A percentile compares a stretch with the other conserved stretches of the same genome.
Evolutionary conservation across 148 eudicot species (phyloP).

Genomic region (Silene uniflora): DNA sequence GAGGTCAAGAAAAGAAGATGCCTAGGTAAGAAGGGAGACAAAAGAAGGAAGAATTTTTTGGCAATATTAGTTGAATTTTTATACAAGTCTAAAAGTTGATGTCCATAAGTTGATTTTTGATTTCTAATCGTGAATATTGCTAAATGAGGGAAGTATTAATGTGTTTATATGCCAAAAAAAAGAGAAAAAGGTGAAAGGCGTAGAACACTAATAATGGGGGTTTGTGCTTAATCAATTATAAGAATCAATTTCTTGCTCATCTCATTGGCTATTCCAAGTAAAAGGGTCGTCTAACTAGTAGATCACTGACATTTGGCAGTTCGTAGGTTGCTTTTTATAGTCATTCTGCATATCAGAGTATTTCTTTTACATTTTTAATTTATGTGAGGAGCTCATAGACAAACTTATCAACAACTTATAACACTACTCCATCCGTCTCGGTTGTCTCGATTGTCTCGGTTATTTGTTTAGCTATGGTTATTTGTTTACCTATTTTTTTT

Average conservation of each 20-base stretch:
- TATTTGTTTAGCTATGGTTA: too few relatives aligned
- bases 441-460: too few relatives aligned
- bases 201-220: conserved; percentile 25
- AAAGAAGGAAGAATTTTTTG: conserved; percentile 25
- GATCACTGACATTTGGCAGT: conserved; percentile 34
- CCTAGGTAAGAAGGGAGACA: conserved; percentile 20
- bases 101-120: conserved; percentile 18
- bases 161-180: conserved; percentile 21
- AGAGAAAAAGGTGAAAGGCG: conserved; percentile 9
- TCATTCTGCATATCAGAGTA: background rate
- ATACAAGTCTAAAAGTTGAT: conserved; percentile 17
- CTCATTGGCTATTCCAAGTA: conserved; percentile 27
- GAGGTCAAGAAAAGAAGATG: conserved; percentile 13
- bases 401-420: conserved; percentile 6
- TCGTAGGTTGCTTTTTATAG: conserved; percentile 29
- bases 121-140: conserved; percentile 26
- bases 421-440: too few relatives aligned
- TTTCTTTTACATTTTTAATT: too few relatives aligned
- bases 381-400: background rate
- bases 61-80: conserved; percentile 5
- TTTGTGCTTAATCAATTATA: conserved; percentile 26
- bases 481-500: too few relatives aligned
- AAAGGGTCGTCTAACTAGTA: conserved; percentile 27
- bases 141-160: conserved; percentile 28
- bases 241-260: conserved; percentile 21